These are phyloP conservation scores for Cercophora scortea DNA, from an alignment of 495 filamentous ascomycete genomes.

Conservation along the genomic window DNA sequence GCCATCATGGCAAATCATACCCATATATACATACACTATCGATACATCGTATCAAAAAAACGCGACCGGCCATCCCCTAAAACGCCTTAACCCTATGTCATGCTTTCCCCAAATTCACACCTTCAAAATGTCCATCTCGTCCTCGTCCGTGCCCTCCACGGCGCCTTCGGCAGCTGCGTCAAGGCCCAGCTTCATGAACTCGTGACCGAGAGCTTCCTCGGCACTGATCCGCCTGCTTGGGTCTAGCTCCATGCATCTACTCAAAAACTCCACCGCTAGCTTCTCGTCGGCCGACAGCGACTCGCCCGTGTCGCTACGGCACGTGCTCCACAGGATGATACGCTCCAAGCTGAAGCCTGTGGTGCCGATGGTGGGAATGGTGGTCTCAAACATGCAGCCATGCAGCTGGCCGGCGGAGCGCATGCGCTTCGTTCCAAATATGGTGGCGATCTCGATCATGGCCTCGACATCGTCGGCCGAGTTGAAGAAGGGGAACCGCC, in stretches of 20 bases:
- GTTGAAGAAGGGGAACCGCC: slow-evolving; percentile 97
- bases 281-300: slow-evolving; percentile 52
- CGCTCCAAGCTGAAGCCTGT: slow-evolving; percentile 82
- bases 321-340: slow-evolving; percentile 86
- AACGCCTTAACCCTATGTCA: too few relatives aligned
- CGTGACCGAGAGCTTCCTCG: slow-evolving; percentile 61
- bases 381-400: slow-evolving; percentile 79
- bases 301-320: slow-evolving; percentile 41
- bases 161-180: slow-evolving; percentile 4
- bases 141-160: slow-evolving; percentile 22
- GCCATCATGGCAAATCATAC: too few relatives aligned
- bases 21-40: too few relatives aligned
- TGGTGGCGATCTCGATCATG: slow-evolving; percentile 91
- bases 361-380: slow-evolving; percentile 79
- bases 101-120: too few relatives aligned
- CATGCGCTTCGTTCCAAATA: slow-evolving; percentile 85
- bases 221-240: slow-evolving; percentile 64
- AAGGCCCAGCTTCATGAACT: slow-evolving; percentile 52
- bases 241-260: slow-evolving; percentile 64
- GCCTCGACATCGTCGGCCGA: slow-evolving; percentile 93
- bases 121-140: slow-evolving; percentile 42
- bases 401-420: slow-evolving; percentile 72
- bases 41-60: too few relatives aligned
- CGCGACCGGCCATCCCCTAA: too few relatives aligned
- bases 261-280: slow-evolving; percentile 57